These are phyloP conservation scores for Hypoxylon sp. DNA, from an alignment of 2,329 filamentous ascomycete species.

Conservation along the genomic window DNA sequence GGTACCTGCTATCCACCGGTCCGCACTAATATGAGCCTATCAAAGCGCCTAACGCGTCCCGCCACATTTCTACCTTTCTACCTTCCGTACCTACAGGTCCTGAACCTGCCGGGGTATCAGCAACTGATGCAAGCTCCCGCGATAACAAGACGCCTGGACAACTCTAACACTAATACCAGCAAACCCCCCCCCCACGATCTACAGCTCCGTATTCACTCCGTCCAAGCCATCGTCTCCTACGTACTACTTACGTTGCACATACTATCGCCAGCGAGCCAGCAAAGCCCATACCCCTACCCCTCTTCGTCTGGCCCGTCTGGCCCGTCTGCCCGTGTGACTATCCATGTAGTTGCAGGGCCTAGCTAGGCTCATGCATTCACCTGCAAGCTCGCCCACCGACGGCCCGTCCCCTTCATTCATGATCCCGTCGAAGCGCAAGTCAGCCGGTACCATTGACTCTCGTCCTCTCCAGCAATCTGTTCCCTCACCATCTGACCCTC, in stretches of 20 bases:
- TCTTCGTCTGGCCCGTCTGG: slow-evolving; percentile 5
- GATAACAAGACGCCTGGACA: not conserved
- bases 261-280: too few relatives aligned
- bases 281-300: too few relatives aligned
- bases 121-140: slow-evolving; percentile 5
- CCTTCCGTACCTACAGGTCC: too few relatives aligned
- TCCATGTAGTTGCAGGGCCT: slow-evolving; percentile 41
- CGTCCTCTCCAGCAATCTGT: slow-evolving; percentile 22
- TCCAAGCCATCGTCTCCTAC: not conserved
- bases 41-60: not conserved
- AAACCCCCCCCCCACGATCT: not conserved
- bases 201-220: not conserved
- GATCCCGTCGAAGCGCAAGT: slow-evolving; percentile 42
- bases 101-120: not conserved
- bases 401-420: slow-evolving; percentile 36
- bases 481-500: slow-evolving; percentile 9
- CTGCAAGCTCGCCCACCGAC: slow-evolving; percentile 37
- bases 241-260: too few relatives aligned
- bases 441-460: slow-evolving; percentile 14
- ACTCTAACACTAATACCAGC: not conserved
- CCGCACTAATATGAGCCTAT: not conserved
- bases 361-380: slow-evolving; percentile 44
- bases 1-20: not conserved
- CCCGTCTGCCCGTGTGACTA: slow-evolving; percentile 42
- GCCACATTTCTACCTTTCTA: too few relatives aligned